Percentiles rank a stretch among this genome's conserved stretches.
phyloP scores from a whole-genome alignment of 768 basidiomycete genomes.

The Auriscalpium vulgare region DNA sequence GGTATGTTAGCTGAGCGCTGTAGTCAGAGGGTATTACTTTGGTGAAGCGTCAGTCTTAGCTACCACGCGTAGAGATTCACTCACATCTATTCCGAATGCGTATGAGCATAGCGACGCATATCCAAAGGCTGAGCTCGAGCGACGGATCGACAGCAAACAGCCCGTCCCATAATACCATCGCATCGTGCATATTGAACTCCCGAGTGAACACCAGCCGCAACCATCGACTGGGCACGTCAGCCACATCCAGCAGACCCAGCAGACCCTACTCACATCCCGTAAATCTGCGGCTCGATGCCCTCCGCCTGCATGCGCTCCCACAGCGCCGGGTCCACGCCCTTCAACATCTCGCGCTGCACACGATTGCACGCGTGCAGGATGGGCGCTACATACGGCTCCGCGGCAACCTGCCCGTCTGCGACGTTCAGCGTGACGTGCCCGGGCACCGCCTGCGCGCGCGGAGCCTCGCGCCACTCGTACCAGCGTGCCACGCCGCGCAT shows the following conservation, averaged over 20 bases:
- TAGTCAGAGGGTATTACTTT: conserved; percentile 85
- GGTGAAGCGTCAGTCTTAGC: conserved; percentile 6
- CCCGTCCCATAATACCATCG: conserved; percentile 93
- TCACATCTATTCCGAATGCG: conserved; percentile 84
- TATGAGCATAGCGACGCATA: conserved; percentile 92
- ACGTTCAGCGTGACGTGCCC: conserved; percentile 36
- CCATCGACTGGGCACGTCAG: conserved; percentile 62
- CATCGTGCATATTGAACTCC: conserved; percentile 75
- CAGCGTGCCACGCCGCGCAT: conserved; percentile 79
- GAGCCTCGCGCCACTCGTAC: conserved; percentile 42
- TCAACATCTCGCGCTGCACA: conserved; percentile 68
- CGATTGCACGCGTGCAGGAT: conserved; percentile 78
- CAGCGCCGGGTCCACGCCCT: conserved; percentile 71
- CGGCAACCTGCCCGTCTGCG: conserved; percentile 35
- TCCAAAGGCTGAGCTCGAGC: conserved; percentile 72
- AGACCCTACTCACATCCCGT: conserved; percentile 69
- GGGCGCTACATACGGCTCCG: conserved; percentile 69
- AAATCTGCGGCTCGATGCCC: conserved; percentile 93
- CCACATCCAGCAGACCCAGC: too few relatives aligned
- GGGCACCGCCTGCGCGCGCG: conserved; percentile 31
- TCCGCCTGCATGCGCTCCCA: conserved; percentile 67
- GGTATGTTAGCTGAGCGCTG: conserved; percentile 70
- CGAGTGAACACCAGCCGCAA: conserved; percentile 87
- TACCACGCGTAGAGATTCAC: conserved; percentile 20
- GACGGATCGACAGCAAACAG: conserved; percentile 83